These are phyloP conservation scores for Pholiota microspora DNA, from an alignment of 768 basidiomycete species.

Conservation along the genomic window DNA sequence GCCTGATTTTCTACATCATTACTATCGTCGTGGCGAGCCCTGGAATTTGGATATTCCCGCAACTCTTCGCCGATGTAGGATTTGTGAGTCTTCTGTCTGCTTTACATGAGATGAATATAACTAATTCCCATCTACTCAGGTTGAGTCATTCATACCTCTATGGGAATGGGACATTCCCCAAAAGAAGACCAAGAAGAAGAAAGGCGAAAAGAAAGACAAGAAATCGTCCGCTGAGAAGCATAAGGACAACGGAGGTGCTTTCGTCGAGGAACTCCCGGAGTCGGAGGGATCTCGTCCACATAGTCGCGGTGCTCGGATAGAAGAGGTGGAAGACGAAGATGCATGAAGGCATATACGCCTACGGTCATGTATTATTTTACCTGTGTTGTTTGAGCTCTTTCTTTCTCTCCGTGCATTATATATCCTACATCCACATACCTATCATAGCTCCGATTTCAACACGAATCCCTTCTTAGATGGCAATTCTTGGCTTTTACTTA, in stretches of 20 bases:
- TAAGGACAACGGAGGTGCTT: constrained; percentile 40
- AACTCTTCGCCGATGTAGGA: constrained; percentile 96
- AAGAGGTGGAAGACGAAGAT: constrained; percentile 42
- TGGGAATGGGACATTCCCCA: constrained; percentile 97
- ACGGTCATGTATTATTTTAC: constrained; percentile 12
- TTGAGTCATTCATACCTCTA: constrained; percentile 94
- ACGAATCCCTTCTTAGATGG: neutral
- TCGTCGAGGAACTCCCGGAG: constrained; percentile 45
- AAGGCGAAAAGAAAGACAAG: constrained; percentile 50
- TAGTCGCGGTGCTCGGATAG: constrained; percentile 41
- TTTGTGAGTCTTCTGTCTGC: constrained; percentile 64
- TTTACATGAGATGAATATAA: neutral
- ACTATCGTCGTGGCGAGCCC: constrained; percentile 84
- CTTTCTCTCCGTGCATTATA: constrained; percentile 8
- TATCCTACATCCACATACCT: constrained; percentile 6
- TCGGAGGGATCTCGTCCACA: constrained; percentile 40
- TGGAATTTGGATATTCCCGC: constrained; percentile 99
- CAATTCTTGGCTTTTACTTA: neutral
- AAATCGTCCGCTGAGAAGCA: constrained; percentile 42
- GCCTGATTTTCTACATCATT: constrained; percentile 91
- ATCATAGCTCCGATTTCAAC: neutral
- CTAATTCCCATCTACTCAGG: constrained; percentile 52
- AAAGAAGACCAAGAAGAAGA: constrained; percentile 70
- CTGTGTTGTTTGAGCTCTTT: neutral
- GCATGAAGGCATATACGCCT: constrained; percentile 13